These are phyloP conservation scores for Cercospora sesami DNA, from an alignment of 2,329 filamentous ascomycete genomes.

Conservation along the genomic window DNA sequence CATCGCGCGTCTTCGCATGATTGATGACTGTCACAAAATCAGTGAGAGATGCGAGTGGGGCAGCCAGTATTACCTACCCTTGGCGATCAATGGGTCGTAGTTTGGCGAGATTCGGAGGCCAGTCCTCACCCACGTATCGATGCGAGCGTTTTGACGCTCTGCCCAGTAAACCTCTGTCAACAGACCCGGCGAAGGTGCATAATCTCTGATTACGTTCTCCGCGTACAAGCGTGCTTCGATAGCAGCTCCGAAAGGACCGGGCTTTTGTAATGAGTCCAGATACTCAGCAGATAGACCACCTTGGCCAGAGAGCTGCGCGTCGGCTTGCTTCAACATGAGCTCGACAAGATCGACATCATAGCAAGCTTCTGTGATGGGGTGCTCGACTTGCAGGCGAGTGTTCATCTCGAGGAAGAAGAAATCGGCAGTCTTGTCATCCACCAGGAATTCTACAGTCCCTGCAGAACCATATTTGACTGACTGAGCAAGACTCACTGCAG, in stretches of 20 bases:
- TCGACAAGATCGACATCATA: constrained; percentile 57
- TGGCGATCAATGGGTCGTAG: constrained; percentile 49
- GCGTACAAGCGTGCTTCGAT: constrained; percentile 59
- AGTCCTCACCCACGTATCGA: constrained; percentile 65
- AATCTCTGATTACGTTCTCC: constrained; percentile 60
- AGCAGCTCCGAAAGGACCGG: constrained; percentile 49
- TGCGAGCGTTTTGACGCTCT: constrained; percentile 51
- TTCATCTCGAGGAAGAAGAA: constrained; percentile 71
- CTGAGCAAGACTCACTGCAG: constrained; percentile 67
- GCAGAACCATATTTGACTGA: constrained; percentile 72
- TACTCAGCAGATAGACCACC: constrained; percentile 47
- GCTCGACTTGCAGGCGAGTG: constrained; percentile 57
- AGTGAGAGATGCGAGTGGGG: constrained; percentile 48
- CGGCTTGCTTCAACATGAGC: constrained; percentile 58
- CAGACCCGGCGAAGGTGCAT: constrained; percentile 59
- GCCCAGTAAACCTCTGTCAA: constrained; percentile 58
- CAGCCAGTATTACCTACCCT: constrained; percentile 2
- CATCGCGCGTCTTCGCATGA: constrained; percentile 46
- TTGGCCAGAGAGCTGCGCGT: constrained; percentile 50
- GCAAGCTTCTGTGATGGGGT: constrained; percentile 59
- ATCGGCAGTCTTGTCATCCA: constrained; percentile 75
- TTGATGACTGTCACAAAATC: constrained; percentile 49
- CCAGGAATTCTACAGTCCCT: constrained; percentile 86
- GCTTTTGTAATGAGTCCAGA: constrained; percentile 47
- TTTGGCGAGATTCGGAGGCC: constrained; percentile 59